Base-by-base conservation (phyloP, 2,329 filamentous ascomycete species). In the Sphaerulina musiva region DNA sequence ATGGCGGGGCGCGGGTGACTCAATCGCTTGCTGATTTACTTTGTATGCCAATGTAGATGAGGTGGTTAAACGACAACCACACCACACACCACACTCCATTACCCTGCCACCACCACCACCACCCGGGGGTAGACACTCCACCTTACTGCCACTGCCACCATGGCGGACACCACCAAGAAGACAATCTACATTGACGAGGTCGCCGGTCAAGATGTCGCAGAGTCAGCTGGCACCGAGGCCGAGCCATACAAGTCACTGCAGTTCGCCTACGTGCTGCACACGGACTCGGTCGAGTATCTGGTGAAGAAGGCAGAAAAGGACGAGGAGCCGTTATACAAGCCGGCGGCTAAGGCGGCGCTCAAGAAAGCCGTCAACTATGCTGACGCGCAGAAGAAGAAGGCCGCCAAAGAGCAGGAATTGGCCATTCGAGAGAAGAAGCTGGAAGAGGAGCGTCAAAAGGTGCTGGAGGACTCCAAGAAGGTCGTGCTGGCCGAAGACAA, bases 381-480 rank as follows among this genome's bases (percentile, higher is more conserved):
- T 60, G 87, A 89, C 62, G 78, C 80, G 60, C 83, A 88, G 72
- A 87, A 89, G 80, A 91, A 89, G 80, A 95, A 95, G 79, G 79
- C 86, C 43, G 81, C 81, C 64, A 90, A 89, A 74, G 86, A 87
- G 71, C 80, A 85, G 62, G 85, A 90, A 68, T 75, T 83, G 59
- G 85, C 83, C 52, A 82, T 85, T 44, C 80, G 84, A 52, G 83
- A 89, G 71, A 82, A 84, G 66, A 83, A 89, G 72, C 84, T 86
- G 69, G 81, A 84, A 58, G 82, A 84, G 62, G 84, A 86, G 67
- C 81, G 86, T 51, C 77, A 84, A 59, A 80, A 82, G 69, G 77
- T 88, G 32, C 77, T 95, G 32, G 89, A 95, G 68, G 87, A 91
- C 63, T 87, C 88, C 36, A 91, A 90, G 78, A 87, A 88, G 73